These are phyloP conservation scores for Ophiocytium majus DNA, from an alignment of 352 stramenopile genomes.

Conservation along the genomic window DNA sequence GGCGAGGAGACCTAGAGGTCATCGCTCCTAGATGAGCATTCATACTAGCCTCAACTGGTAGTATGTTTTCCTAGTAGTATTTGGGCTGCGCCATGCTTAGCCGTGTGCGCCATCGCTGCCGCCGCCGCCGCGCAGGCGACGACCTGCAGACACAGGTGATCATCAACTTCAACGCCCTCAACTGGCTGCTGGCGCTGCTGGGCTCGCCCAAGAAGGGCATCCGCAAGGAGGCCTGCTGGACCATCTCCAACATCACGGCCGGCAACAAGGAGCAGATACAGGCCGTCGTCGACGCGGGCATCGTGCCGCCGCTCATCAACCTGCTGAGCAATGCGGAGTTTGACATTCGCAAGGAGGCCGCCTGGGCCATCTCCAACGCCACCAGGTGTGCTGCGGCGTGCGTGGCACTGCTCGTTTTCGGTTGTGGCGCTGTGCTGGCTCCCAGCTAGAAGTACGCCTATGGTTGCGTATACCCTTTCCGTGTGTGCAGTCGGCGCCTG, in stretches of 20 bases:
- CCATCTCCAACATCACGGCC: slow-evolving; percentile 98
- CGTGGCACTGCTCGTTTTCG: slow-evolving; percentile 47
- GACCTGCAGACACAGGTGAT: slow-evolving; percentile 98
- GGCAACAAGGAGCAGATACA: slow-evolving; percentile 98
- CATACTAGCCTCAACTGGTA: too few species aligned
- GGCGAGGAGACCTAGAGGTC: too few species aligned
- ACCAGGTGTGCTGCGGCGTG: too few species aligned
- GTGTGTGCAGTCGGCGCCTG: too few species aligned
- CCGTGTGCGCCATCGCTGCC: not conserved
- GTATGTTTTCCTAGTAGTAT: too few species aligned
- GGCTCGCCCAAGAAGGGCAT: slow-evolving; percentile 95
- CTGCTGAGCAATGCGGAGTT: slow-evolving; percentile 95
- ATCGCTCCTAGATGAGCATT: too few species aligned
- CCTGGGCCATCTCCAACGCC: slow-evolving; percentile 98
- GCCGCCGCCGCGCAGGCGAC: slow-evolving; percentile 64
- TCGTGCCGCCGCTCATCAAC: slow-evolving; percentile 93
- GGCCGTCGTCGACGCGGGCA: slow-evolving; percentile 91
- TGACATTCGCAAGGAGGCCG: slow-evolving; percentile 92
- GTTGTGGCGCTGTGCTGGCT: not conserved
- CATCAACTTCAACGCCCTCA: slow-evolving; percentile 94
- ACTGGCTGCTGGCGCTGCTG: slow-evolving; percentile 89
- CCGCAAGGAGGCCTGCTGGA: slow-evolving; percentile 98
- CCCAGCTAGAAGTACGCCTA: not conserved
- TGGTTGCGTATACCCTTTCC: too few species aligned
- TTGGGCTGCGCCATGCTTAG: too few species aligned